Evolutionary conservation across 768 basidiomycete genomes (phyloP).

Genomic region (Ramaria sp.): DNA sequence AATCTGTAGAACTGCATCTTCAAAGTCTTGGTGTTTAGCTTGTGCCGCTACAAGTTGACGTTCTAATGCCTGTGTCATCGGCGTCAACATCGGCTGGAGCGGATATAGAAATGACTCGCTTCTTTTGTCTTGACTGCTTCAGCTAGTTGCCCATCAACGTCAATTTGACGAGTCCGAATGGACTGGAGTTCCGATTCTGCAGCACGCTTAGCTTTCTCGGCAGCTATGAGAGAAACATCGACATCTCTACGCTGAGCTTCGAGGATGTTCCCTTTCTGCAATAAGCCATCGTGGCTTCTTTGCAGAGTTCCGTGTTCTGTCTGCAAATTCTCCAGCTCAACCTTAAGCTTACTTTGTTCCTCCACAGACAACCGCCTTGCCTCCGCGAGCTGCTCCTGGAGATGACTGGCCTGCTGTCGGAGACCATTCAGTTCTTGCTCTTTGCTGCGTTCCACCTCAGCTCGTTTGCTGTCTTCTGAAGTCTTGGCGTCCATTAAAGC

Average conservation of each 20-base stretch:
- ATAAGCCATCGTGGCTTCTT: constrained; percentile 52
- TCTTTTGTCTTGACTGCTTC: constrained; percentile 61
- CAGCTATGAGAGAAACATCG: constrained; percentile 39
- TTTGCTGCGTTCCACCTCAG: constrained; percentile 78
- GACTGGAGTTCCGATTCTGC: constrained; percentile 65
- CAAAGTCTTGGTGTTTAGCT: constrained; percentile 72
- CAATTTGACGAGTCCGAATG: constrained; percentile 57
- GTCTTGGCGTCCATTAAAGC: constrained; percentile 76
- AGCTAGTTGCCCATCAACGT: constrained; percentile 52
- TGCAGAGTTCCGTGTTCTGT: constrained; percentile 53
- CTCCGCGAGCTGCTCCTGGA: constrained; percentile 60
- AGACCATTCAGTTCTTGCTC: constrained; percentile 74
- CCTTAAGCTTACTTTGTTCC: constrained; percentile 59
- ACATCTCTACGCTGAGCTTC: constrained; percentile 40
- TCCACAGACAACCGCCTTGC: constrained; percentile 53
- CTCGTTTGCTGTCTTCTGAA: constrained; percentile 73
- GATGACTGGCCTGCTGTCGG: constrained; percentile 45
- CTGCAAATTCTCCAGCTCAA: constrained; percentile 57
- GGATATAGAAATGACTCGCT: constrained; percentile 31
- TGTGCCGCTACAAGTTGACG: constrained; percentile 65
- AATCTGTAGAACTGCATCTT: constrained; percentile 76
- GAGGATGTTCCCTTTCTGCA: constrained; percentile 44
- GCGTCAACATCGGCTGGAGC: constrained; percentile 4
- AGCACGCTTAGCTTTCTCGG: constrained; percentile 58
- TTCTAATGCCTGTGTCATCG: constrained; percentile 49